These are phyloP conservation scores for Trichoderma sp. DNA, from an alignment of 2,329 filamentous ascomycete species.

Conservation along the genomic window DNA sequence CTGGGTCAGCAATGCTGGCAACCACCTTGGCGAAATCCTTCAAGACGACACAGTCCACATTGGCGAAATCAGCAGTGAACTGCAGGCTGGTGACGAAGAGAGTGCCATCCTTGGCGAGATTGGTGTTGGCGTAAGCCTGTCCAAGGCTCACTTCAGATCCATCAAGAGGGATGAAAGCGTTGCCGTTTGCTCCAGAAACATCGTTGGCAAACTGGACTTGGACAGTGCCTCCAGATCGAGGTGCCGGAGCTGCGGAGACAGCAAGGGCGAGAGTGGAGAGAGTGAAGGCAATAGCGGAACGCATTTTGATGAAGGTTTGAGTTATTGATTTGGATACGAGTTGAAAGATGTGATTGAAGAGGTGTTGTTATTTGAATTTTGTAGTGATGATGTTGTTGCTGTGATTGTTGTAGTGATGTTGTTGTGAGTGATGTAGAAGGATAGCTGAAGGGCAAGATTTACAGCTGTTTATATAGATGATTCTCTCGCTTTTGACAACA, in stretches of 20 bases:
- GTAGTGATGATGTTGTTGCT: neutral
- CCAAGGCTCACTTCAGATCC: neutral
- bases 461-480: conserved; percentile 15
- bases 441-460: neutral
- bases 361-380: neutral
- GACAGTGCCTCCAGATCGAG: neutral
- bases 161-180: neutral
- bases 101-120: neutral
- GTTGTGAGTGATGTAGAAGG: conserved; percentile 3
- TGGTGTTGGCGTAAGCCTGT: neutral
- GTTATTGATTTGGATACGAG: neutral
- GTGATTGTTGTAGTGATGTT: neutral
- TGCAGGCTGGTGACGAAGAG: neutral
- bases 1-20: neutral
- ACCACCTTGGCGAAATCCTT: neutral
- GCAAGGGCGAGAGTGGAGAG: conserved; percentile 4
- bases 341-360: neutral
- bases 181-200: conserved; percentile 7
- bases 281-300: neutral
- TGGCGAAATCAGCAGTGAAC: neutral
- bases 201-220: conserved; percentile 13
- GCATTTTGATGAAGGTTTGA: neutral
- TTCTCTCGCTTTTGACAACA: neutral
- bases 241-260: conserved; percentile 8
- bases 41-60: neutral